Base-by-base conservation (phyloP, 441 rosid species). In the Adansonia grandidieri region DNA sequence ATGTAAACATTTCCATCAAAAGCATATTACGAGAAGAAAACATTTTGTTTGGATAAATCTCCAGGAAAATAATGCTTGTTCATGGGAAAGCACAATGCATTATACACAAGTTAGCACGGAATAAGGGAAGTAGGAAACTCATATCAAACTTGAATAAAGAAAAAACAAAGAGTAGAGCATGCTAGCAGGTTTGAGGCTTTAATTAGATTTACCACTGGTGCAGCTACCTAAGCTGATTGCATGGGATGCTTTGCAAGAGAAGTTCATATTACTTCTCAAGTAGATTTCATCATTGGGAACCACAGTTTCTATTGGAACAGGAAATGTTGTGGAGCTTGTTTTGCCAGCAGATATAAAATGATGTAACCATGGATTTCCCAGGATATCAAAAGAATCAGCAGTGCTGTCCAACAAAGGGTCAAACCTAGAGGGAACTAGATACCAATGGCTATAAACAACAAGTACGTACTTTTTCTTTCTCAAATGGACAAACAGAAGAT, bases 161-260 rank as follows among this genome's bases (percentile, higher is more conserved):
- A 58, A 64, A 40, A 66, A 0, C 13, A 24, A 76, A 51, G 19
- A 50, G 60, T 13, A n/a, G 73, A 67, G 47, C 65, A 37, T 4
- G 78, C 24, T 47, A 17, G 28, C 53, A 40, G 15, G 79, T 32
- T 69, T 20, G n/a, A 73, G 71, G 73, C 44, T 40, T 70, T 32
- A 71, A 61, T 15, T 67, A 83, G 58, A 65, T 48, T 79, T 85
- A 94, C 97, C 91, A 77, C 66, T 68, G 61, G 51, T 71, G 82
- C 65, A 50, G 64, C 77, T 83, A 51, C 76, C 74, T 2, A 73
- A 75, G 75, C 65, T 67, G 82, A 82, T 76, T 66, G 76, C 81
- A 32, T 32, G 37, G 37, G 37, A 32, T 9, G 67, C 74, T 71
- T 54, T 84, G 78, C 71, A 37, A 24, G 79, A 75, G 45, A 79